Base-by-base conservation (phyloP, 495 filamentous ascomycete species). In the Aspergillus heteromorphus region DNA sequence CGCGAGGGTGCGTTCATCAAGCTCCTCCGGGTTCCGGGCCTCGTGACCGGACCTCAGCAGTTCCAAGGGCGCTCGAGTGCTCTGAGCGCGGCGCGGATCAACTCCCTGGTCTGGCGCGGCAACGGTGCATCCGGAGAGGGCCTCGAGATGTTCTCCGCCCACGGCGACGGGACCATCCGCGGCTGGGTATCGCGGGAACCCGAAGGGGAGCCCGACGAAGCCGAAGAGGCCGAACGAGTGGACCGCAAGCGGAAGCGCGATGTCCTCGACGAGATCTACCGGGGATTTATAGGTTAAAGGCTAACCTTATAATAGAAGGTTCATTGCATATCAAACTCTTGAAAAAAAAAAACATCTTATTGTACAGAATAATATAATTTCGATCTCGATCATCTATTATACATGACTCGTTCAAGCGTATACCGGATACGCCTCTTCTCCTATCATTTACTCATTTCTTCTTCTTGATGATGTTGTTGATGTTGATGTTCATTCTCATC, bases 1-100 rank as follows among this genome's bases (percentile, higher is more conserved):
- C 83, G 86, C 40, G 82, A 91, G 55, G 91, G 90, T 0, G 78
- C 72, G n/a, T 73, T 90, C 25, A 58, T 92, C 17, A 88, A 87
- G 52, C 79, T 83, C 18, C 71, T 96, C 11, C 74, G 81, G 29
- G 77, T 83, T 6, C 83, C 84, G 0, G 85, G 84, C 7, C 62
- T 82, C 3, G 68, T 79, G 21, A 70, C 70, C 38, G 74, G 71
- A 10, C 58, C 61, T 1, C 67, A 64, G 25, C 62, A 68, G 42
- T 50, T 58, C 16, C 61, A 60, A 19, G 67, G 70, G 17, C 60
- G 62, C 29, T 62, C 67, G 23, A 69, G 58, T 49, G 65, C 71
- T 13, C 62, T 73, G 19, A 75, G 70, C 53, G 69, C 82, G 14
- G 80, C 71, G 42, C 84, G 84, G 13, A 81, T 88, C 25, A 87